Conservation (phyloP, 306 rosid genomes). For the Corylus avellana region DNA sequence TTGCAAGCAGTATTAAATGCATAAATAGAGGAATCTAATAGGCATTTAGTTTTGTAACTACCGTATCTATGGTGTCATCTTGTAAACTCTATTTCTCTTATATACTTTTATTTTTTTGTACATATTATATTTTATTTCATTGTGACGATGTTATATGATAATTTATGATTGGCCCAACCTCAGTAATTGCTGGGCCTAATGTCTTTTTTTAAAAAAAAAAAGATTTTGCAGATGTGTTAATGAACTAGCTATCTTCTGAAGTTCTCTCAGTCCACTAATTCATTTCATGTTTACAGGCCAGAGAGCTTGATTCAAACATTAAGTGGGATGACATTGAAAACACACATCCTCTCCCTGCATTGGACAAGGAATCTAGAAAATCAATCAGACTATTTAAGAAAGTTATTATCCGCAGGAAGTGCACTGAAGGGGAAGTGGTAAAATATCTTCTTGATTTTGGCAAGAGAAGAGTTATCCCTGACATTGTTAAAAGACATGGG, state of each 20-base stretch:
- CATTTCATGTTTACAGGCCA: conserved; percentile 60
- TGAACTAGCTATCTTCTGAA: conserved; percentile 24
- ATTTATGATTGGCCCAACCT: conserved; percentile 11
- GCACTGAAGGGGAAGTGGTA: conserved; percentile 53
- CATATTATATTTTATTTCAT: neutral
- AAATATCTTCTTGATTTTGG: conserved; percentile 97
- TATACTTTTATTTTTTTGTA: neutral
- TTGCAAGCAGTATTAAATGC: too few relatives aligned
- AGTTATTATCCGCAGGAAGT: conserved; percentile 87
- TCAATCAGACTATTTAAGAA: conserved; percentile 86
- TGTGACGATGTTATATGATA: neutral
- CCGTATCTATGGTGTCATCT: neutral
- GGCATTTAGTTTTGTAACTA: neutral
- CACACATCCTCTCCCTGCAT: conserved; percentile 55
- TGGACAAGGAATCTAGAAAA: conserved; percentile 84
- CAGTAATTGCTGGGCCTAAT: conserved; percentile 14
- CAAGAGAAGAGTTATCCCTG: conserved; percentile 87
- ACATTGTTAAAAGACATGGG: conserved; percentile 65
- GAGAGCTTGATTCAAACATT: conserved; percentile 84
- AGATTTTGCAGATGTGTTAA: neutral
- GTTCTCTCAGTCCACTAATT: conserved; percentile 23
- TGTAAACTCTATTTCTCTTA: neutral
- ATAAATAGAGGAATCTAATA: too few relatives aligned
- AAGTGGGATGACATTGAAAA: conserved; percentile 92
- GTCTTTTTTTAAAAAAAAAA: neutral